phyloP scores from a whole-genome alignment of 129 eudicot genomes.

The Artemisia annua region DNA sequence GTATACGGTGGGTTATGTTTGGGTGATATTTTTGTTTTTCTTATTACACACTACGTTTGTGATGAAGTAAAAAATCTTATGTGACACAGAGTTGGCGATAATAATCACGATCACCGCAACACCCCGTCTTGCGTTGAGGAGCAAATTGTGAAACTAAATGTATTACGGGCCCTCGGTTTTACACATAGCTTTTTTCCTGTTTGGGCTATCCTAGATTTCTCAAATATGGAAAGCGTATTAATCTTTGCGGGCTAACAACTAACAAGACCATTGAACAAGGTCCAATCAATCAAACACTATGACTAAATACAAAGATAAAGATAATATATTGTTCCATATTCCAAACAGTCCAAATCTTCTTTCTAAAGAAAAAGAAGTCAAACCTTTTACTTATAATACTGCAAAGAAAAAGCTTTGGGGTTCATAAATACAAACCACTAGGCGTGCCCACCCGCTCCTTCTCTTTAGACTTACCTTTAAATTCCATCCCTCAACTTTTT shows the following conservation, averaged over 20 bases:
- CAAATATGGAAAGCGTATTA: not conserved
- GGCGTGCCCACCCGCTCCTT: conserved; percentile 41
- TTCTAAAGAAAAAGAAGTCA: conserved; percentile 29
- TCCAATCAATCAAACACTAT: no score
- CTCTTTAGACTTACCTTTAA: conserved; percentile 21
- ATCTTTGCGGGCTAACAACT: not conserved
- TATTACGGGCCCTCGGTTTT: no score
- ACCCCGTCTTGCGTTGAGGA: no score
- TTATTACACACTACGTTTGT: no score
- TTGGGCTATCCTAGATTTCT: not conserved
- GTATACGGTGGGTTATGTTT: no score
- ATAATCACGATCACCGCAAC: no score
- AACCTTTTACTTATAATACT: conserved; percentile 36
- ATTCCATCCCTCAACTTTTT: conserved; percentile 30
- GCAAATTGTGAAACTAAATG: no score
- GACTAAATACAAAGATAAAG: no score
- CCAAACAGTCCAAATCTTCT: conserved; percentile 21
- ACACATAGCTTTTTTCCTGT: not conserved
- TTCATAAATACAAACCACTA: conserved; percentile 31
- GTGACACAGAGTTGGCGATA: no score
- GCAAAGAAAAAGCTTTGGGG: conserved; percentile 37
- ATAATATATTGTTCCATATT: not conserved
- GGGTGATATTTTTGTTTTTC: no score
- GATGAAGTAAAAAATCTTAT: no score
- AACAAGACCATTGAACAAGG: not conserved